phyloP scores from a whole-genome alignment of 495 filamentous ascomycete genomes.

The Astrothelium macrocarpum region DNA sequence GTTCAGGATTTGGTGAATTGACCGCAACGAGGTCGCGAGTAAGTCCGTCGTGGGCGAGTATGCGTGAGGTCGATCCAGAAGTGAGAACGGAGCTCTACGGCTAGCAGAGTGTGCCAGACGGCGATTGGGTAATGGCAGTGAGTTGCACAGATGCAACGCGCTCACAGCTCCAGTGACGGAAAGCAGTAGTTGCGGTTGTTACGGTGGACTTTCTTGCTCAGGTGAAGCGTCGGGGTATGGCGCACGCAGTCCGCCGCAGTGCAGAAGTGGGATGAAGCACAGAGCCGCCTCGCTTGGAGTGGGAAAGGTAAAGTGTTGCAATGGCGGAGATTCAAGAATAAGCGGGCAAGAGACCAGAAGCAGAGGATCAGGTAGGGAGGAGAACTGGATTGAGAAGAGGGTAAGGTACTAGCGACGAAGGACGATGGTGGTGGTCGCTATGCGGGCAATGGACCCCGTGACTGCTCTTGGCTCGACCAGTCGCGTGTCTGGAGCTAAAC shows the following conservation, averaged over 20 bases:
- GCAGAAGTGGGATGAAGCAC: neutral
- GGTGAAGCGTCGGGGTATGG: neutral
- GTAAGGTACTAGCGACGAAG: neutral
- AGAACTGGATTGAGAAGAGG: neutral
- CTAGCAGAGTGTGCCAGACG: neutral
- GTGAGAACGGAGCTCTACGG: neutral
- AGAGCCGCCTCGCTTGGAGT: neutral
- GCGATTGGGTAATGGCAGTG: neutral
- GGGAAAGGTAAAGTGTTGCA: neutral
- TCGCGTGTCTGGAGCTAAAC: constrained; percentile 3
- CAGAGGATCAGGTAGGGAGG: neutral
- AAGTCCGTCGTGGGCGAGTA: constrained; percentile 47
- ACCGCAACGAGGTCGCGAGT: constrained; percentile 28
- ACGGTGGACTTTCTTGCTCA: too few species aligned
- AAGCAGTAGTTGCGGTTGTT: neutral
- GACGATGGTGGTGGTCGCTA: neutral
- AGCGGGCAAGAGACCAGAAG: neutral
- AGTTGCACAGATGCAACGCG: neutral
- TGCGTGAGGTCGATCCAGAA: neutral
- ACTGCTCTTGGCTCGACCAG: constrained; percentile 4
- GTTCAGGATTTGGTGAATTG: constrained; percentile 39
- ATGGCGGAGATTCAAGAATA: neutral
- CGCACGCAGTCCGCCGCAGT: neutral
- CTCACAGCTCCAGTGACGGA: neutral
- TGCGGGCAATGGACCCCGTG: constrained; percentile 5